phyloP scores from a whole-genome alignment of 2,329 filamentous ascomycete species.

The Sporothrix humicola region DNA sequence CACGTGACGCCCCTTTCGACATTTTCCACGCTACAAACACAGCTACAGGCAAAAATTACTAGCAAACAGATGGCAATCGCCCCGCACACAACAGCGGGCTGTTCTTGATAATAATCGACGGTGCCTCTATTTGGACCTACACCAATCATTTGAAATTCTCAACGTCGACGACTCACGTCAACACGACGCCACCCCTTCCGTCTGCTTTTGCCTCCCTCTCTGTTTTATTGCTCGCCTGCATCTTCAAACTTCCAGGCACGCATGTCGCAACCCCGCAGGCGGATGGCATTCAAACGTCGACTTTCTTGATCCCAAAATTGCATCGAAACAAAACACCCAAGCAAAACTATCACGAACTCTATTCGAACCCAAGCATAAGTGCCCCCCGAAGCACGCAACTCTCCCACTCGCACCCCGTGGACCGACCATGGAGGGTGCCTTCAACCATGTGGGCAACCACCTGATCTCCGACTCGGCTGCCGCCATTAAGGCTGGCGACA shows the following conservation, averaged over 20 bases:
- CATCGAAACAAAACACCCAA: not conserved
- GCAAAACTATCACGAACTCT: not conserved
- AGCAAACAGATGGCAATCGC: slow-evolving; percentile 16
- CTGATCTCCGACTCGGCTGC: slow-evolving; percentile 82
- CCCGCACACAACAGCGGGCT: slow-evolving; percentile 31
- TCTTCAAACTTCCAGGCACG: slow-evolving; percentile 18
- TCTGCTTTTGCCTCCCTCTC: not conserved
- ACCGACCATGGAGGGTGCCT: slow-evolving; percentile 78
- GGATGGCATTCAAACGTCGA: slow-evolving; percentile 24
- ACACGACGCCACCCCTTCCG: slow-evolving; percentile 14
- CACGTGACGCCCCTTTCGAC: slow-evolving; percentile 14
- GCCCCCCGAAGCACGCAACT: not conserved
- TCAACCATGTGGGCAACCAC: slow-evolving; percentile 86
- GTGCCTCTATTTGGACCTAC: not conserved
- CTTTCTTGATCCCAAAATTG: slow-evolving; percentile 4
- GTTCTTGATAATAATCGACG: slow-evolving; percentile 24
- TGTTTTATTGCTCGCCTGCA: not conserved
- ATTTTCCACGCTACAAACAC: not conserved
- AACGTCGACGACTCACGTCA: not conserved
- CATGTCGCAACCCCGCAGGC: slow-evolving; percentile 26
- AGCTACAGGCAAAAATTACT: slow-evolving; percentile 22
- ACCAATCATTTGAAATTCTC: not conserved
- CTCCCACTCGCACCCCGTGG: not conserved
- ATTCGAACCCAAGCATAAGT: not conserved
- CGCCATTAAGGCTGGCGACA: slow-evolving; percentile 83